Percentiles rank a stretch among this genome's conserved stretches.
These are phyloP conservation scores for Kuraishia cidri DNA, from an alignment of 805 yeast genomes.

Conservation along the genomic window DNA sequence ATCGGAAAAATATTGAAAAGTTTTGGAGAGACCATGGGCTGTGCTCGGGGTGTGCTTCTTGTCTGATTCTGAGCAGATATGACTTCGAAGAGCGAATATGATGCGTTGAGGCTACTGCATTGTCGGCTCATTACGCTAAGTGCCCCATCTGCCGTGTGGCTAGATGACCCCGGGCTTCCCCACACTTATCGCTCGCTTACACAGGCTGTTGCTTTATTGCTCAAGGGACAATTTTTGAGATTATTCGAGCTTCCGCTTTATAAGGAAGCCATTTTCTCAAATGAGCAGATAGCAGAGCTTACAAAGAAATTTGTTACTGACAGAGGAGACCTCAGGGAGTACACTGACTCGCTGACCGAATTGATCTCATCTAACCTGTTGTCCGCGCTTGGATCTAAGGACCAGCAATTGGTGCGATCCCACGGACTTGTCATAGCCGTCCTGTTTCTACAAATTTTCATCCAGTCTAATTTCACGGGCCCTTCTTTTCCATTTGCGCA, in stretches of 20 bases:
- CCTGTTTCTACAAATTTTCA: slow-evolving; percentile 55
- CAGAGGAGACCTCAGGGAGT: not conserved
- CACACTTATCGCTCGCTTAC: too few relatives aligned
- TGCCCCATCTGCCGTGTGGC: too few relatives aligned
- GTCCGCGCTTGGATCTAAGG: slow-evolving; percentile 9
- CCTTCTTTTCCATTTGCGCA: slow-evolving; percentile 43
- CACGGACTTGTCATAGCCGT: slow-evolving; percentile 33
- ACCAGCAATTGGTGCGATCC: slow-evolving; percentile 11
- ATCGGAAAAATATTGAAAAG: too few relatives aligned
- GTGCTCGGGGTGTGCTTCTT: too few relatives aligned
- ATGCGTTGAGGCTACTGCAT: too few relatives aligned
- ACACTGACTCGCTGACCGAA: slow-evolving; percentile 2
- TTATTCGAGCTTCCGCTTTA: slow-evolving; percentile 6
- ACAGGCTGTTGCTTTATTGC: slow-evolving; percentile 5
- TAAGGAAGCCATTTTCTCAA: slow-evolving; percentile 8
- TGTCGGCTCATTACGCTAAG: too few relatives aligned
- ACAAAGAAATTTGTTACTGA: slow-evolving; percentile 3
- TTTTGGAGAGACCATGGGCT: too few relatives aligned
- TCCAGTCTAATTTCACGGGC: slow-evolving; percentile 79
- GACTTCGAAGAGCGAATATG: too few relatives aligned
- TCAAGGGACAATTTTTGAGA: slow-evolving; percentile 18
- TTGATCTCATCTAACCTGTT: not conserved
- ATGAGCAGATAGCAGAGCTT: slow-evolving; percentile 3
- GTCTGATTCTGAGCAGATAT: too few relatives aligned
- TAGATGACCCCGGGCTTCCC: too few relatives aligned